phyloP scores from a whole-genome alignment of 2,329 filamentous ascomycete genomes.

The Cladophialophora psammophila region DNA sequence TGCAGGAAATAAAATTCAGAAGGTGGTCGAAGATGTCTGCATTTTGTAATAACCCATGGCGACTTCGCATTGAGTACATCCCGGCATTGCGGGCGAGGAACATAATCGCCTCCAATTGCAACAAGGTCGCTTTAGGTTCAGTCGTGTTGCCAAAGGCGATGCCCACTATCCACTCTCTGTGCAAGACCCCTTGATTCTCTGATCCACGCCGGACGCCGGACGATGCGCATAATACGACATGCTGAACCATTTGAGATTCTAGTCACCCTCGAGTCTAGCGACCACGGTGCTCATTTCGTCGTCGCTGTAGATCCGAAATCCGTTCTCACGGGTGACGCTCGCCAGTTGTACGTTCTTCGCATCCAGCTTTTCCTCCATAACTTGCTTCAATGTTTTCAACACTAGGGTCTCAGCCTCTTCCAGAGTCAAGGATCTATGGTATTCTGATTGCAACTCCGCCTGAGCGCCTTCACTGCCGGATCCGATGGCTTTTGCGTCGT shows the following conservation, averaged over 20 bases:
- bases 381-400: constrained; percentile 97
- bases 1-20: constrained; percentile 5
- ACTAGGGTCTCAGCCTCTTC: constrained; percentile 92
- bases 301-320: constrained; percentile 98
- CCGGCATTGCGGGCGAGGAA: not conserved
- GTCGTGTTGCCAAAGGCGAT: not conserved
- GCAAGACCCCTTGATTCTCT: constrained; percentile 13
- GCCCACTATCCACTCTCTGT: not conserved
- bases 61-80: not conserved
- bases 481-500: constrained; percentile 98
- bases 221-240: constrained; percentile 31
- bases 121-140: not conserved
- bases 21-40: constrained; percentile 18
- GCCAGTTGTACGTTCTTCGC: constrained; percentile 98
- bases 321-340: constrained; percentile 96
- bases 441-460: constrained; percentile 97
- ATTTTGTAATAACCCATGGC: constrained; percentile 19
- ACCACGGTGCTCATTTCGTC: constrained; percentile 96
- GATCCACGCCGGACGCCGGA: constrained; percentile 32
- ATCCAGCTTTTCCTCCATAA: constrained; percentile 99
- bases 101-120: not conserved
- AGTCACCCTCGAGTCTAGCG: constrained; percentile 65
- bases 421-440: constrained; percentile 96
- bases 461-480: constrained; percentile 97
- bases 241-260: constrained; percentile 17